These are phyloP conservation scores for Arthrobotrys megalospora DNA, from an alignment of 2,329 filamentous ascomycete species.

Conservation along the genomic window DNA sequence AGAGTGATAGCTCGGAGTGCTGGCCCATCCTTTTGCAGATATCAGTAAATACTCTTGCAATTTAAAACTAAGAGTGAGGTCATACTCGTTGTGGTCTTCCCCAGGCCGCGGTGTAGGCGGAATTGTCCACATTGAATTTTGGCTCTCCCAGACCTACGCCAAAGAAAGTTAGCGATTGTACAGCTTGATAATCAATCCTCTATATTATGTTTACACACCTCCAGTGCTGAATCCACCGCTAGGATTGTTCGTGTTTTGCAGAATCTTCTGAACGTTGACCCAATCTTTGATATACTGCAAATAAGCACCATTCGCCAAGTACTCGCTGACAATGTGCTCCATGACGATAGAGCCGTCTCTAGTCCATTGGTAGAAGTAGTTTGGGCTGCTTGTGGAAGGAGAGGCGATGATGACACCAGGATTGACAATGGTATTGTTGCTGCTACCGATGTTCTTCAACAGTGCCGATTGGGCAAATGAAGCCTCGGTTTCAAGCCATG, in stretches of 20 bases:
- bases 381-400: slow-evolving; percentile 67
- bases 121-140: slow-evolving; percentile 67
- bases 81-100: slow-evolving; percentile 67
- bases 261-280: slow-evolving; percentile 41
- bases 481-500: slow-evolving; percentile 44
- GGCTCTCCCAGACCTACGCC: slow-evolving; percentile 68
- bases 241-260: slow-evolving; percentile 50
- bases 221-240: slow-evolving; percentile 63
- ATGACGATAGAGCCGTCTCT: slow-evolving; percentile 69
- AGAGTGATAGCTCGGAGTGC: slow-evolving; percentile 69
- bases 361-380: slow-evolving; percentile 70
- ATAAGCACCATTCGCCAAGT: slow-evolving; percentile 64
- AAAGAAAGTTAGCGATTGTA: slow-evolving; percentile 57
- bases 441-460: slow-evolving; percentile 46
- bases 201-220: slow-evolving; percentile 12
- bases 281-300: slow-evolving; percentile 55
- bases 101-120: slow-evolving; percentile 66
- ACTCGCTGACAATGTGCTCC: slow-evolving; percentile 68
- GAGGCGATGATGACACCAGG: slow-evolving; percentile 68
- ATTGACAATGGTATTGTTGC: slow-evolving; percentile 44
- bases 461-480: slow-evolving; percentile 32
- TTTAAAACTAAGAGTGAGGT: background rate
- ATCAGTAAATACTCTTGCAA: slow-evolving; percentile 8
- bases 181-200: too few species aligned
- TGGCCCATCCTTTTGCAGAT: slow-evolving; percentile 66